phyloP scores from a whole-genome alignment of 331 rosid genomes.

The Phaseolus coccineus region DNA sequence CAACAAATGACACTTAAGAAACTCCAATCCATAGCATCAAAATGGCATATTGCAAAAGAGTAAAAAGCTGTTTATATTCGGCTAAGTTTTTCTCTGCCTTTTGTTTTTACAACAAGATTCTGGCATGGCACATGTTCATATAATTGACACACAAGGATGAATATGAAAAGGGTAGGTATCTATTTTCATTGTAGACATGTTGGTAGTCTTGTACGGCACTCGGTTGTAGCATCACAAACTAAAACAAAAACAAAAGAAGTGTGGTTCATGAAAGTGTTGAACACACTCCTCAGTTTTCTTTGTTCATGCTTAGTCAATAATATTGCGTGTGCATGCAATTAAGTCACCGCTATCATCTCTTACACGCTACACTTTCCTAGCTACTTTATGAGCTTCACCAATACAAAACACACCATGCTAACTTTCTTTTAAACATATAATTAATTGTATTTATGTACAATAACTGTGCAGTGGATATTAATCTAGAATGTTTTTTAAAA shows the following conservation, averaged over 20 bases:
- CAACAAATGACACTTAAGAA: not conserved
- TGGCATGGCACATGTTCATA: not conserved
- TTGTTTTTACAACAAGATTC: no score
- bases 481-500: no score
- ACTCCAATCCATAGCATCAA: not conserved
- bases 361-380: constrained; percentile 53
- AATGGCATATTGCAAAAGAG: not conserved
- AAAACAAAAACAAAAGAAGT: not conserved
- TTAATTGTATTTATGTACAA: not conserved
- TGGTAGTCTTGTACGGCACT: constrained; percentile 43
- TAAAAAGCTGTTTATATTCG: not conserved
- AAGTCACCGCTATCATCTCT: constrained; percentile 43
- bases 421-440: not conserved
- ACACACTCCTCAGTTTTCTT: constrained; percentile 1
- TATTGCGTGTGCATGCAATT: constrained; percentile 18
- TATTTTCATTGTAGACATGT: not conserved
- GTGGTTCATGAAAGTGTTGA: not conserved
- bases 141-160: not conserved
- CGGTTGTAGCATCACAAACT: not conserved
- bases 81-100: not conserved
- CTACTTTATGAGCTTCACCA: constrained; percentile 32
- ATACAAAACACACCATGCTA: not conserved
- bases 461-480: not conserved
- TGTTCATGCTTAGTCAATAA: constrained; percentile 21
- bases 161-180: not conserved